Evolutionary conservation across 2,329 filamentous ascomycete genomes (phyloP).

Genomic region (Trichoderma citrinoviride): DNA sequence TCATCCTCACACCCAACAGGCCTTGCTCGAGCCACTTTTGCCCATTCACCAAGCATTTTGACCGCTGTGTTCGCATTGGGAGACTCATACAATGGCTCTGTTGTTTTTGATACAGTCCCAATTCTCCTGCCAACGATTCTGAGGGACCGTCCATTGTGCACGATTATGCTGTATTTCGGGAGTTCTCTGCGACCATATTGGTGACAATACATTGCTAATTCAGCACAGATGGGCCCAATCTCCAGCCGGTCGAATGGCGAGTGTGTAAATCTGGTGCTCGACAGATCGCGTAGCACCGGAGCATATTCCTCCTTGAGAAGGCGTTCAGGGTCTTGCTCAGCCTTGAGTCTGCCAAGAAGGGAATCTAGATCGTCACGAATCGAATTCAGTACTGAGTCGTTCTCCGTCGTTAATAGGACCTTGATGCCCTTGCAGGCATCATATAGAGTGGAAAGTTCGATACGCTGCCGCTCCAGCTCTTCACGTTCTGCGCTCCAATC

Average conservation of each 20-base stretch:
- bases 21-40: neutral
- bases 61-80: neutral
- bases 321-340: neutral
- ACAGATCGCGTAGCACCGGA: neutral
- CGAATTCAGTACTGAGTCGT: too few relatives aligned
- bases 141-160: neutral
- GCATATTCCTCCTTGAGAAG: neutral
- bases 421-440: neutral
- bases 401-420: neutral
- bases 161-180: neutral
- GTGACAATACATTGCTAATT: neutral
- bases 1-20: too few relatives aligned
- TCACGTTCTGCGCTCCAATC: neutral
- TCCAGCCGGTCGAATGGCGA: neutral
- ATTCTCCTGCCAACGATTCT: neutral
- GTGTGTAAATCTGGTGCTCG: too few relatives aligned
- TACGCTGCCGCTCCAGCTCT: neutral
- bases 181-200: neutral
- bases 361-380: neutral
- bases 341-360: neutral
- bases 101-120: neutral
- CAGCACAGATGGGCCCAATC: neutral
- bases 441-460: neutral
- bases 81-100: neutral
- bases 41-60: neutral